Percentiles rank a stretch among this genome's conserved stretches.
Conservation (phyloP, 108 stramenopile species). For the Nitzschia sp. region DNA sequence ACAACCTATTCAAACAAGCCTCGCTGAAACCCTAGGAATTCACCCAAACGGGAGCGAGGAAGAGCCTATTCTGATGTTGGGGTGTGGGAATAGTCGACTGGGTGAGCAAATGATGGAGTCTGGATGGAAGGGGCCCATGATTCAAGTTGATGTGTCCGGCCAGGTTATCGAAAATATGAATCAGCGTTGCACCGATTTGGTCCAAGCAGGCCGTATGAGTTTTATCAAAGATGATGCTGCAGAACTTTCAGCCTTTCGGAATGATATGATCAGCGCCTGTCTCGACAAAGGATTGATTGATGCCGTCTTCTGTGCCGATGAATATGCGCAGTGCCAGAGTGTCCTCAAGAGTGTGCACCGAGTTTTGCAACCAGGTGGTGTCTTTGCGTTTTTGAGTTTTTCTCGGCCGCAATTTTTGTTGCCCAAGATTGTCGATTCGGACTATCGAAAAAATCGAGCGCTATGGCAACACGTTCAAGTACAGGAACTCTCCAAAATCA, state of each 20-base stretch:
- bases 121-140: slow-evolving; percentile 44
- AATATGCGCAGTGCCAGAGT: slow-evolving; percentile 41
- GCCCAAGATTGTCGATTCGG: slow-evolving; percentile 14
- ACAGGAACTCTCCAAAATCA: slow-evolving; percentile 31
- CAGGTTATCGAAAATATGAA: slow-evolving; percentile 56
- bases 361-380: slow-evolving; percentile 59
- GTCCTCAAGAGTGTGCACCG: slow-evolving; percentile 66
- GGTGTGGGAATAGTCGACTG: slow-evolving; percentile 75
- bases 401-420: slow-evolving; percentile 74
- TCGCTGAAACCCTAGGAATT: slow-evolving; percentile 42
- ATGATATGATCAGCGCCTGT: slow-evolving; percentile 58
- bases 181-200: slow-evolving; percentile 42
- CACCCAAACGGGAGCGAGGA: slow-evolving; percentile 25
- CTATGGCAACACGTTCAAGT: slow-evolving; percentile 39
- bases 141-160: slow-evolving; percentile 69
- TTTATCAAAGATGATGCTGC: slow-evolving; percentile 70
- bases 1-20: slow-evolving; percentile 29
- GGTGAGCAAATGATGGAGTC: slow-evolving; percentile 67
- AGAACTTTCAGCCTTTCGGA: slow-evolving; percentile 58
- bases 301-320: slow-evolving; percentile 64
- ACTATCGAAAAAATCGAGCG: slow-evolving; percentile 4
- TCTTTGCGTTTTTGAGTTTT: slow-evolving; percentile 63
- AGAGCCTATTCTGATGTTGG: slow-evolving; percentile 67
- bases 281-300: slow-evolving; percentile 85
- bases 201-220: slow-evolving; percentile 41